A percentile compares a stretch with the other conserved stretches of the same genome.
Conservation (phyloP, 1,284 basidiomycete genomes). For the Apiotrichum sp. region DNA sequence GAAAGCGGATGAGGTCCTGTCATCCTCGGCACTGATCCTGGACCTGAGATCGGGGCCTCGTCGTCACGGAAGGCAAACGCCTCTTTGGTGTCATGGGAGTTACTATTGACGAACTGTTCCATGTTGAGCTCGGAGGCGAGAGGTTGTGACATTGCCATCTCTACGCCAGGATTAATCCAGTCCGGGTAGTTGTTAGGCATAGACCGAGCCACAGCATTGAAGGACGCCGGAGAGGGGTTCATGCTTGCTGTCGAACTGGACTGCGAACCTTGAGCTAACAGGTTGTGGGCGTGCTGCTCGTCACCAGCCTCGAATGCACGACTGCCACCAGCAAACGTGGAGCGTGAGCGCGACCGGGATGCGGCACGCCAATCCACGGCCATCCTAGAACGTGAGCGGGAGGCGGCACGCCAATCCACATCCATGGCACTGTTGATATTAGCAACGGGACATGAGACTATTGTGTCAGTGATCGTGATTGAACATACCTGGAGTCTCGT, state of each 20-base stretch:
- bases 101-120: constrained; percentile 16
- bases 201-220: constrained; percentile 18
- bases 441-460: no score
- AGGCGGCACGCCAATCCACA: constrained; percentile 93
- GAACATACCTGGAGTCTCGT: constrained; percentile 21
- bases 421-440: constrained; percentile 41
- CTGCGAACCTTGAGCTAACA: constrained; percentile 41
- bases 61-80: constrained; percentile 9
- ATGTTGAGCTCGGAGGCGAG: constrained; percentile 17
- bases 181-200: constrained; percentile 22
- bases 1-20: background rate
- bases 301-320: constrained; percentile 30
- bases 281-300: constrained; percentile 46
- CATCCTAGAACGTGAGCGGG: constrained; percentile 83
- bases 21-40: background rate
- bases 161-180: constrained; percentile 14
- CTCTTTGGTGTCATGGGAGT: constrained; percentile 7
- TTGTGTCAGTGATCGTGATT: background rate
- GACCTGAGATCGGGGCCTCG: background rate
- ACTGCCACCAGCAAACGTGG: constrained; percentile 24
- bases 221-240: constrained; percentile 16
- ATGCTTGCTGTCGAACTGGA: constrained; percentile 43
- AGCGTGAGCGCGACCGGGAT: constrained; percentile 48
- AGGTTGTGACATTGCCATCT: constrained; percentile 22
- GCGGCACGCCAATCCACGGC: constrained; percentile 55